These are phyloP conservation scores for Adenanthera pavonina DNA, from an alignment of 306 rosid species.

Conservation along the genomic window DNA sequence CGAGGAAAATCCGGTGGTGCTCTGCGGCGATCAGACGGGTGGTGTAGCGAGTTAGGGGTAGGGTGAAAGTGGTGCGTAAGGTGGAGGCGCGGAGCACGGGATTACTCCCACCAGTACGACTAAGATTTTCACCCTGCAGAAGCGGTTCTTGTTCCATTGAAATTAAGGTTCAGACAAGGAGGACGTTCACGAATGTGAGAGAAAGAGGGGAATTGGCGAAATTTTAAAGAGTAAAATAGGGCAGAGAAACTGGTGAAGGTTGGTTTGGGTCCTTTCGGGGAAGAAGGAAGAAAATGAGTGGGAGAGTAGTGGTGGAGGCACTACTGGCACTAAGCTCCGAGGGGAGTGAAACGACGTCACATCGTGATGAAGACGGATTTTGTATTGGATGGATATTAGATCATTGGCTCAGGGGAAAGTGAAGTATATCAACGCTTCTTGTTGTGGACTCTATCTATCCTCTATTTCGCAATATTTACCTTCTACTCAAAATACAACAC, in stretches of 20 bases:
- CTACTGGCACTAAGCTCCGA: slow-evolving; percentile 5
- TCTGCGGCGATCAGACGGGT: slow-evolving; percentile 49
- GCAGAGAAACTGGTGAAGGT: slow-evolving; percentile 5
- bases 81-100: slow-evolving; percentile 47
- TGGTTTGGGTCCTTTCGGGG: slow-evolving; percentile 14
- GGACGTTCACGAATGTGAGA: background rate
- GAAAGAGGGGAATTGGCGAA: background rate
- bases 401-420: slow-evolving; percentile 5
- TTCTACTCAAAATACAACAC: too few species aligned
- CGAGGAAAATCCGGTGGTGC: slow-evolving; percentile 48
- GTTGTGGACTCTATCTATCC: slow-evolving; percentile 18
- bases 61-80: slow-evolving; percentile 41
- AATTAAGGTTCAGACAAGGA: background rate
- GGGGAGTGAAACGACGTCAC: slow-evolving; percentile 48
- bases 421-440: background rate
- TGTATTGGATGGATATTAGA: background rate
- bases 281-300: background rate
- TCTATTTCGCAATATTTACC: background rate
- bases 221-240: background rate
- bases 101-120: slow-evolving; percentile 25
- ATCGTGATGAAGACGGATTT: slow-evolving; percentile 15
- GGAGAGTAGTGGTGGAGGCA: slow-evolving; percentile 49
- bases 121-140: slow-evolving; percentile 12
- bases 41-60: slow-evolving; percentile 58
- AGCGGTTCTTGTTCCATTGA: slow-evolving; percentile 55